phyloP scores from a whole-genome alignment of 768 basidiomycete genomes.

The Crucibulum laeve region DNA sequence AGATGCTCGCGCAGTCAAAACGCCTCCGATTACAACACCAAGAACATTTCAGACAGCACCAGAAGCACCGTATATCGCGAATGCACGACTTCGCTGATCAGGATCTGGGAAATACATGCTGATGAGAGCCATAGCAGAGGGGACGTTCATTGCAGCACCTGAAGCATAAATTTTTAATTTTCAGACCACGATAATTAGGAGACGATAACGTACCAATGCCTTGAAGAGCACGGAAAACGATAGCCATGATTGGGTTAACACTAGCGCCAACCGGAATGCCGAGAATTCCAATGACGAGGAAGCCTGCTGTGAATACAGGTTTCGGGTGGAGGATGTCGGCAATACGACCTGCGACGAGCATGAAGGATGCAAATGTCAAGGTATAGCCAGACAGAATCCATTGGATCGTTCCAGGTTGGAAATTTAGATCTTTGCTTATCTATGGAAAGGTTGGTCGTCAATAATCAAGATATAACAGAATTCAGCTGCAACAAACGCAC shows the following conservation, averaged over 20 bases:
- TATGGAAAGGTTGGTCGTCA: too few species aligned
- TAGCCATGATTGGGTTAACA: not conserved
- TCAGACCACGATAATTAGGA: not conserved
- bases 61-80: not conserved
- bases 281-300: conserved; percentile 1
- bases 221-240: not conserved
- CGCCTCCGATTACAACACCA: not conserved
- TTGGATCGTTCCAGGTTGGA: conserved; percentile 2
- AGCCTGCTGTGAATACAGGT: conserved; percentile 7
- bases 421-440: not conserved
- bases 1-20: too few species aligned
- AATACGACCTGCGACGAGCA: conserved; percentile 10
- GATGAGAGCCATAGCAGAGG: too few species aligned
- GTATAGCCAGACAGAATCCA: conserved; percentile 10
- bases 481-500: too few species aligned
- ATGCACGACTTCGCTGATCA: not conserved
- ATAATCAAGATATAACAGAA: too few species aligned
- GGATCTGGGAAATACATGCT: not conserved
- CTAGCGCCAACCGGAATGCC: too few species aligned
- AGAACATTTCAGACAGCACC: not conserved
- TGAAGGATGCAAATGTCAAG: conserved; percentile 9
- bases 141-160: not conserved
- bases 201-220: not conserved
- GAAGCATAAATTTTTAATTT: too few species aligned
- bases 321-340: conserved; percentile 10